Evolutionary conservation across 2,329 filamentous ascomycete genomes (phyloP).

Genomic region (Penicillium concentricum): DNA sequence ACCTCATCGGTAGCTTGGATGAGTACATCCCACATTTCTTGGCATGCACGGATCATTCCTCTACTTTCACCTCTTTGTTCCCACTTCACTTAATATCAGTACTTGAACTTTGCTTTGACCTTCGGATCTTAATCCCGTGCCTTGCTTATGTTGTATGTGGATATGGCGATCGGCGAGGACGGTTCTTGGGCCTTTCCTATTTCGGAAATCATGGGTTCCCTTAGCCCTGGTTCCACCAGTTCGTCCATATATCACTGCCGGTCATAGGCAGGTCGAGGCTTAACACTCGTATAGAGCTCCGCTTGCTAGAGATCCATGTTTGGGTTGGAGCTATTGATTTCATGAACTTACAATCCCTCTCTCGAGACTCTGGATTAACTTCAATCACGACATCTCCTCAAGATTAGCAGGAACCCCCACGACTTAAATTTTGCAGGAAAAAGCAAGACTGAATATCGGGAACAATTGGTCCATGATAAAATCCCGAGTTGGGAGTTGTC

Average conservation of each 20-base stretch:
- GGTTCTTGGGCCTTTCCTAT: background rate
- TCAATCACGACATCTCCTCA: constrained; percentile 15
- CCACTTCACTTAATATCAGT: background rate
- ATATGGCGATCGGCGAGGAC: background rate
- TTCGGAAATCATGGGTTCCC: background rate
- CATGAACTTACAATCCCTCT: background rate
- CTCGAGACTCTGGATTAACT: background rate
- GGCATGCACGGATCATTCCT: constrained; percentile 11
- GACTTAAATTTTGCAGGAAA: background rate
- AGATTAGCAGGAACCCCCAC: background rate
- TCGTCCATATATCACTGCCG: background rate
- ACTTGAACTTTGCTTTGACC: constrained; percentile 13
- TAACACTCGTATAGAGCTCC: background rate
- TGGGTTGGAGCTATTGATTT: constrained; percentile 8
- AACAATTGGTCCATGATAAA: background rate
- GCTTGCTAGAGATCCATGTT: background rate
- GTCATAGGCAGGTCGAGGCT: background rate
- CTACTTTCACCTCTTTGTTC: background rate
- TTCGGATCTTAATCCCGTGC: background rate
- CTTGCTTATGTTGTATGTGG: background rate
- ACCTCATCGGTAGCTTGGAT: constrained; percentile 13
- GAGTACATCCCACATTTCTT: constrained; percentile 9
- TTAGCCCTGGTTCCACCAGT: background rate
- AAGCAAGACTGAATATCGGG: background rate
- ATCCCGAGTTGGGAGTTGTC: background rate